Evolutionary conservation across 306 rosid genomes (phyloP).

Genomic region (Vigna radiata): DNA sequence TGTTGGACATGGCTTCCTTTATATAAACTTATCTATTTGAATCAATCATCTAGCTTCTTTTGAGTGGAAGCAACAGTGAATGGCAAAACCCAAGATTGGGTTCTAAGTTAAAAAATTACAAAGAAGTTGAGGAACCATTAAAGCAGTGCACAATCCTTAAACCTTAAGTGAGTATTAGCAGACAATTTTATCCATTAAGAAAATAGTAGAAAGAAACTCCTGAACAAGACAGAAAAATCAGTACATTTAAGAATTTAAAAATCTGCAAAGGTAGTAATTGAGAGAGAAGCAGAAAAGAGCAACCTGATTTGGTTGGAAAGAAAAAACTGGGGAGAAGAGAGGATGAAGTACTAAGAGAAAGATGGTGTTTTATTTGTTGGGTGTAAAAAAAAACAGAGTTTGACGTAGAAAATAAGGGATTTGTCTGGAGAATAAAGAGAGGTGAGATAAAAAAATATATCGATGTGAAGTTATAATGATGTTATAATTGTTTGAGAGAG

Average conservation of each 20-base stretch:
- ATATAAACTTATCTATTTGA: not conserved
- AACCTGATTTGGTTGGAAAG: not conserved
- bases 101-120: not conserved
- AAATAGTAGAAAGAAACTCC: not conserved
- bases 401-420: not conserved
- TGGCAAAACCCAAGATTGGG: conserved; percentile 4
- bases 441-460: too few relatives aligned
- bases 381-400: not conserved
- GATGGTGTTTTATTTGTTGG: too few relatives aligned
- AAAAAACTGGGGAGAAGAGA: not conserved
- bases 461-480: too few relatives aligned
- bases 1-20: not conserved
- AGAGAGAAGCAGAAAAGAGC: not conserved
- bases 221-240: not conserved
- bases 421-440: not conserved
- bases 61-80: not conserved
- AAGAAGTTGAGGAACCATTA: not conserved
- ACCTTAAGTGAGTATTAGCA: not conserved
- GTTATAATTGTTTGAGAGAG: too few relatives aligned
- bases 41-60: not conserved
- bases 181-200: not conserved
- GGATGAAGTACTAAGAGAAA: not conserved
- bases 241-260: not conserved
- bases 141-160: not conserved
- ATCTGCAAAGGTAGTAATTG: not conserved